A percentile compares a stretch with the other conserved stretches of the same genome.
Conservation (phyloP, 768 basidiomycete genomes). For the Mycena rosella region DNA sequence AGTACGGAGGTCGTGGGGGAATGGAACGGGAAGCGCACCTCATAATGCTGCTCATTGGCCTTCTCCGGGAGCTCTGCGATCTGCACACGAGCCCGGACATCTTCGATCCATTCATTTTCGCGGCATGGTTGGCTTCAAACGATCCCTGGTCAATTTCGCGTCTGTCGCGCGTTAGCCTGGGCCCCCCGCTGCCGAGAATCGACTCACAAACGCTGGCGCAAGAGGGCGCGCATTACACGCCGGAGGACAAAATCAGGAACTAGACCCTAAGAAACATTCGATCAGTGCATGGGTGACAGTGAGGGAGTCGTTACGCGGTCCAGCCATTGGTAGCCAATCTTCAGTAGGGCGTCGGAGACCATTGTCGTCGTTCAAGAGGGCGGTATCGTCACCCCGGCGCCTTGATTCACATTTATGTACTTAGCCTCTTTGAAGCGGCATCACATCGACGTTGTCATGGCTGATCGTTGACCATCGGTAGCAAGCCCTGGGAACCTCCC, state of each 20-base stretch:
- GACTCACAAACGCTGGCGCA: slow-evolving; percentile 51
- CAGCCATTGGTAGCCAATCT: slow-evolving; percentile 37
- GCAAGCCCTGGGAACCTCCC: too few relatives aligned
- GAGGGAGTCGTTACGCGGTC: slow-evolving; percentile 30
- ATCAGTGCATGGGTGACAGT: slow-evolving; percentile 39
- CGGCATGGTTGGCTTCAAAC: slow-evolving; percentile 70
- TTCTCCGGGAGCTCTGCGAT: slow-evolving; percentile 76
- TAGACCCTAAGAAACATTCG: slow-evolving; percentile 56
- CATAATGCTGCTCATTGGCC: slow-evolving; percentile 84
- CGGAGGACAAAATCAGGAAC: slow-evolving; percentile 72
- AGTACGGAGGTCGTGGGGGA: not conserved
- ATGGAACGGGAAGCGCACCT: slow-evolving; percentile 54
- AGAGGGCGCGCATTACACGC: slow-evolving; percentile 53
- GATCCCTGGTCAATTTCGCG: slow-evolving; percentile 72
- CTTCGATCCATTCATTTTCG: slow-evolving; percentile 79
- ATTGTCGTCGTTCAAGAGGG: slow-evolving; percentile 16
- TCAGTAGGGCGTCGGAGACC: slow-evolving; percentile 32
- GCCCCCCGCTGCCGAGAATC: slow-evolving; percentile 67
- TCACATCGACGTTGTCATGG: not conserved
- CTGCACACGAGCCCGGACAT: slow-evolving; percentile 58
- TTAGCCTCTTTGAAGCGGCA: not conserved
- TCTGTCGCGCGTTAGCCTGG: slow-evolving; percentile 57
- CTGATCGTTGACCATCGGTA: too few relatives aligned
- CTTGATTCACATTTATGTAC: not conserved
- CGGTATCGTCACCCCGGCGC: not conserved